Base-by-base conservation (phyloP, 2,329 filamentous ascomycete genomes). In the Cercospora brassicicola region DNA sequence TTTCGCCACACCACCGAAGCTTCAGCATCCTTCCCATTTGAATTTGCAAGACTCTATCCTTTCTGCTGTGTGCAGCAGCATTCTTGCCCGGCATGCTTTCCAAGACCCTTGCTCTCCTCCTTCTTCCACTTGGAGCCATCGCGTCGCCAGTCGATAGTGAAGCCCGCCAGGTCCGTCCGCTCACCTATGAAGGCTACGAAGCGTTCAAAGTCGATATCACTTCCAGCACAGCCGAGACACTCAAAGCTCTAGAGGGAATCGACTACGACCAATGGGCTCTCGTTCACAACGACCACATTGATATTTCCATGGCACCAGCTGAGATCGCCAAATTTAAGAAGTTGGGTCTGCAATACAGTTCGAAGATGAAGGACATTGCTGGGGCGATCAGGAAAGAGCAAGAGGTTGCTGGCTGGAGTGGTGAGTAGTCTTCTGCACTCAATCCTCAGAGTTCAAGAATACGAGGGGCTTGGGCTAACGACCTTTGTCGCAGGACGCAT, bases 261-360 rank as follows among this genome's bases (percentile, higher is more conserved):
- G 70, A 76, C 11, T 74, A 82, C 45, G 69, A 79, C 4, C 73
- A 73, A 13, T 67, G 65, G 65, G 56, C 53, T 3, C 53, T 33
- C n/a, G 70, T 72, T 20, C 72, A 82, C 2, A 75, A 78, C 57
- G 69, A 76, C 26, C 76, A 79, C n/a, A 39, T 71, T 18, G 64
- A 65, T 31, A 59, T 68, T 28, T 61, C 67, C 13, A 30, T 69
- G 8, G 48, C 66, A 8, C 53, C 53, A 11, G 13, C 62, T 0
- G 67, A 69, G n/a, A 31, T 64, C 3, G 60, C 61, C 3, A 55
- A 62, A 20, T 76, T 83, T 39, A 69, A 77, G 6, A 72, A 72
- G 2, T 71, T 83, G 1, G 70, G 76, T 8, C 77, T 82, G 39
- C 74, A 80, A 28, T 79, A 15, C 79, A 84, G 76, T 81, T 84